These are phyloP conservation scores for Eleusine indica DNA, from an alignment of 176 grass and related monocot species.

Conservation along the genomic window DNA sequence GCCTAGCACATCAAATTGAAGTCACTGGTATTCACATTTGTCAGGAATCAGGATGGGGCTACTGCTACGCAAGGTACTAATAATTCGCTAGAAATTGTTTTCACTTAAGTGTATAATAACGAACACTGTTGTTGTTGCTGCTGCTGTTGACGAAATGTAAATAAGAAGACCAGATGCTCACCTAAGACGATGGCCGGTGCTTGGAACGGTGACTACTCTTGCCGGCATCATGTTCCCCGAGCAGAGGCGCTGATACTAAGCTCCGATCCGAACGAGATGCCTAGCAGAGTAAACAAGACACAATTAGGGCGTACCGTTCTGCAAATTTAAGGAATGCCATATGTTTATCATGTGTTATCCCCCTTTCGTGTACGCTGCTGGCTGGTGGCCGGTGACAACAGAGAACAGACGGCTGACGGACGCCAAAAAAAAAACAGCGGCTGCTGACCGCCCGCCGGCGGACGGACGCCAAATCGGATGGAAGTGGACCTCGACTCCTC, in stretches of 20 bases:
- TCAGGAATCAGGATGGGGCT: background rate
- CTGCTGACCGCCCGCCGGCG: background rate
- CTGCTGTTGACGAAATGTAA: background rate
- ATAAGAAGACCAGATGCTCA: background rate
- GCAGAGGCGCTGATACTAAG: background rate
- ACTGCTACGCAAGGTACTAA: too few species aligned
- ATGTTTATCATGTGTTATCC: background rate
- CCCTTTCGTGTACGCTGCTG: background rate
- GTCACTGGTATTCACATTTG: background rate
- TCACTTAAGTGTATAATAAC: background rate
- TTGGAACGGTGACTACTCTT: slow-evolving; percentile 11
- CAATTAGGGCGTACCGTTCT: background rate
- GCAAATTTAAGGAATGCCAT: background rate
- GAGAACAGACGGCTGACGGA: background rate
- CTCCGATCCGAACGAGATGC: slow-evolving; percentile 5
- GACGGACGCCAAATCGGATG: background rate
- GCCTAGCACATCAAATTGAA: slow-evolving; percentile 37
- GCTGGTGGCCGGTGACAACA: background rate
- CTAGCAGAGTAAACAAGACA: background rate
- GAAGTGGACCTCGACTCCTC: too few species aligned
- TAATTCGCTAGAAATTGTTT: background rate
- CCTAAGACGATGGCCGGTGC: slow-evolving; percentile 22
- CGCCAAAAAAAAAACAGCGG: background rate
- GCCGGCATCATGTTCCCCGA: background rate
- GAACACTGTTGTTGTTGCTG: background rate